Conservation (phyloP, 2,329 filamentous ascomycete species). For the Fusarium dlaminii region DNA sequence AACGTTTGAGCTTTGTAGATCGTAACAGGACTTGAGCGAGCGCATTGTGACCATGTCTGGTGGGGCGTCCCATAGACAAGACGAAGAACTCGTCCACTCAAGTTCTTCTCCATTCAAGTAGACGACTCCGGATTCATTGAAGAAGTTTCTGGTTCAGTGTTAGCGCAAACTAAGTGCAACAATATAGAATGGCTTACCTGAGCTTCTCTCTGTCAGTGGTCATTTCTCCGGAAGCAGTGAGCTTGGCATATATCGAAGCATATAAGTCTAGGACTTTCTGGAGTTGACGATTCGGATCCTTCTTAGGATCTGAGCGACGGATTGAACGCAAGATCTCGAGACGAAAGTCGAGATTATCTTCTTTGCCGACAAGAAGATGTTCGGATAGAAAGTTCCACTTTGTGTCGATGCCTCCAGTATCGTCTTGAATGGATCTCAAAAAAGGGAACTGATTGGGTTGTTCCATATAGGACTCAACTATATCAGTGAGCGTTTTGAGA, state of each 20-base stretch:
- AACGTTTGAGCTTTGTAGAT: rapidly evolving
- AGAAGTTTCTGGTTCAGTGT: background rate
- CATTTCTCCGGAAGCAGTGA: background rate
- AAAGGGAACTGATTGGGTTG: rapidly evolving
- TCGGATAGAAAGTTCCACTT: background rate
- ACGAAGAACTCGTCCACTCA: background rate
- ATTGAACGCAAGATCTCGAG: background rate
- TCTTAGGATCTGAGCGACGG: background rate
- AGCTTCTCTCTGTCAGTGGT: background rate
- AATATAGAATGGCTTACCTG: background rate
- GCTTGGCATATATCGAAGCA: background rate
- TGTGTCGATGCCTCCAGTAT: background rate
- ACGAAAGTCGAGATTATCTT: background rate
- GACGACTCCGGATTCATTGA: background rate
- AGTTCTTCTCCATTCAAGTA: background rate
- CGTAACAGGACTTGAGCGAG: background rate
- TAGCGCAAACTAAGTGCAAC: rapidly evolving
- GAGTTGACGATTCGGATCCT: background rate
- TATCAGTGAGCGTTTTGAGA: background rate
- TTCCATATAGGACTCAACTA: background rate
- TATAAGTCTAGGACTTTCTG: background rate
- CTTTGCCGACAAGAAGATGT: background rate
- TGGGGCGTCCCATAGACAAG: background rate
- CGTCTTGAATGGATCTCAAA: background rate
- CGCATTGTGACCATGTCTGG: background rate